phyloP scores from a whole-genome alignment of 2,329 filamentous ascomycete genomes.

The Aspergillus melleus region DNA sequence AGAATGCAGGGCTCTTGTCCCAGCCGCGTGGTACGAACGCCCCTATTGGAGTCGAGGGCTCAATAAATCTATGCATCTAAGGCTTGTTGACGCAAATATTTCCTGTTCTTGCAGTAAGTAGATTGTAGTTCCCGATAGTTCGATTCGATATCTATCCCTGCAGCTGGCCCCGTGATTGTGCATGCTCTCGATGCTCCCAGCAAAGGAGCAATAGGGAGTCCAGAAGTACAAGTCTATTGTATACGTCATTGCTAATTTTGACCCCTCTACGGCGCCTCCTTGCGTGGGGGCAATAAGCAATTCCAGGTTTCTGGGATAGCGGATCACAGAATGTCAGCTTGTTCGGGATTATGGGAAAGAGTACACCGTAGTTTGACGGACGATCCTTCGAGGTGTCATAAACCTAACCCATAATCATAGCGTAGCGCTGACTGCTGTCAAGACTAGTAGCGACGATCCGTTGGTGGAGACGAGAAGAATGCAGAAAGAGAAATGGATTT shows the following conservation, averaged over 20 bases:
- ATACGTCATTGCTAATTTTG: background rate
- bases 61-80: background rate
- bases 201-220: too few relatives aligned
- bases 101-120: background rate
- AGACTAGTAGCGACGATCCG: background rate
- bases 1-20: background rate
- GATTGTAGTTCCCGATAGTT: background rate
- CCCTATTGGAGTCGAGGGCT: background rate
- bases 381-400: background rate
- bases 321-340: background rate
- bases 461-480: background rate
- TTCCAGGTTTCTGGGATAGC: background rate
- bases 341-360: background rate
- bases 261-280: background rate
- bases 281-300: background rate
- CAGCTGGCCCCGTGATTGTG: too few relatives aligned
- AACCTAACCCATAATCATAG: background rate
- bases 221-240: background rate
- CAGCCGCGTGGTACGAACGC: background rate
- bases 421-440: background rate
- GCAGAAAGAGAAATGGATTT: too few relatives aligned
- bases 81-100: background rate
- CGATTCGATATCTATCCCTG: background rate
- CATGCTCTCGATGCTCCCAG: too few relatives aligned
- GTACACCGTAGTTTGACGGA: background rate